Evolutionary conservation across 495 filamentous ascomycete species (phyloP), one percentile per base, ranked within the genome.

Genomic region (Cryomyces minteri): DNA sequence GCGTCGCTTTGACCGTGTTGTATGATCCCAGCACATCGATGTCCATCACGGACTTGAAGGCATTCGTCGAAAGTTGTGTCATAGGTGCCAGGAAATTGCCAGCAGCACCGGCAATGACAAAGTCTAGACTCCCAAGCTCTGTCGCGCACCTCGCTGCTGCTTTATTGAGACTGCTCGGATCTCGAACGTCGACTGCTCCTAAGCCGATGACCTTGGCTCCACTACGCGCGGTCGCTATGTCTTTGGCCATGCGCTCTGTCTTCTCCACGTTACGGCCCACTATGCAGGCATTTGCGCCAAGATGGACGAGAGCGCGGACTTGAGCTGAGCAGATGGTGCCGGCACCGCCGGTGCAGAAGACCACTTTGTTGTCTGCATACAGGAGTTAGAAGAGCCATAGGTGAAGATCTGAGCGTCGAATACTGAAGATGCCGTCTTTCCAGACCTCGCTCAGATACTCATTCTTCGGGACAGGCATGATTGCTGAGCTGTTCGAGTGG

Each of bases 21-120:
- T 80, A 98, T 4, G 84, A 90, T 30, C 90, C 90, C 30, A 94
- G 60, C 1, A 94, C 78, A 58, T 98, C 90, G 54, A 98, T 98
- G 39, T 98, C 90, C 51, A 98, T 87, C 37, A 98, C 90, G 0
- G 83, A 69, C 60, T 87, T 94, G 74, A 98, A 94, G 12, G 84
- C 90, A 57, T 95, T 95, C 39, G 80, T 62, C 2, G 74, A 81
- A 4, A 95, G 71, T 47, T 80, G 79, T 25, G 77, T 66, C 52
- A 96, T 84, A 1, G 88, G 80, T 5, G 88, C 80, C 25, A 98
- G 72, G 69, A 98, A 98, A 62, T 98, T 98, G 32, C 90, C 90
- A 9, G 90, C 90, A 31, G 90, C 90, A 42, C 90, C 90, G 34
- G 88, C 88, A 58, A 84, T 87, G n/a, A 92, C 84, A 60, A 74